Base-by-base conservation (phyloP, 176 grass and related monocot genomes). In the Luzula sylvatica region DNA sequence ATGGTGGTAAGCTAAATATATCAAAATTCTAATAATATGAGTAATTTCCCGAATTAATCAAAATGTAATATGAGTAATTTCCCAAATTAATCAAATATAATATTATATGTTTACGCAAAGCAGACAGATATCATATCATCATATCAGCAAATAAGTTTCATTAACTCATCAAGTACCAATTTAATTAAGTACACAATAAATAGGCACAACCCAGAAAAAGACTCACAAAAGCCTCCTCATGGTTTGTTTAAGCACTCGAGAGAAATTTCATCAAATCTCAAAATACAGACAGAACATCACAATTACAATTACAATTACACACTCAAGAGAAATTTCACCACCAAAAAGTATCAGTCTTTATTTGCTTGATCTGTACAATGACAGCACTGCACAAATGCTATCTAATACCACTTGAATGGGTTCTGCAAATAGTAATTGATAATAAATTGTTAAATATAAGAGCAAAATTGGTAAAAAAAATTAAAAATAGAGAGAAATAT, bases 161-260 rank as follows among this genome's bases (percentile, higher is more conserved):
- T 29, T 12, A 63, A 49, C 59, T 64, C 25, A 28, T 13, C 59
- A 64, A 64, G 30, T 15, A 61, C 15, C 13, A 49, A 17, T 64
- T 46, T 49, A 30, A 35, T 7, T 35, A 9, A 35, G 9, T 35
- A 35, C 30, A 26, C 43, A 64, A 49, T 49, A 48, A 38, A 47
- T 3, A 48, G 15, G 41, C 26, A 4, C 38, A 64, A 20, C 59
- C 59, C 15, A 44, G 28, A 64, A 27, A 28, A 64, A 44, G 42
- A 49, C 59, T 46, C 28, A 64, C 59, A 64, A 64, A 63, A 64
- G 24, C 59, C 59, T 64, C 59, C 47, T 35, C 59, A 64, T 9
- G 15, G 59, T 22, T 45, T 23, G 26, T 26, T 42, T 32, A 44
- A 38, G 15, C 25, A 30, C 43, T 20, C 6, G 15, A 61, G 56